phyloP scores from a whole-genome alignment of 2,329 filamentous ascomycete species.

The Lasiodiplodia theobromae region DNA sequence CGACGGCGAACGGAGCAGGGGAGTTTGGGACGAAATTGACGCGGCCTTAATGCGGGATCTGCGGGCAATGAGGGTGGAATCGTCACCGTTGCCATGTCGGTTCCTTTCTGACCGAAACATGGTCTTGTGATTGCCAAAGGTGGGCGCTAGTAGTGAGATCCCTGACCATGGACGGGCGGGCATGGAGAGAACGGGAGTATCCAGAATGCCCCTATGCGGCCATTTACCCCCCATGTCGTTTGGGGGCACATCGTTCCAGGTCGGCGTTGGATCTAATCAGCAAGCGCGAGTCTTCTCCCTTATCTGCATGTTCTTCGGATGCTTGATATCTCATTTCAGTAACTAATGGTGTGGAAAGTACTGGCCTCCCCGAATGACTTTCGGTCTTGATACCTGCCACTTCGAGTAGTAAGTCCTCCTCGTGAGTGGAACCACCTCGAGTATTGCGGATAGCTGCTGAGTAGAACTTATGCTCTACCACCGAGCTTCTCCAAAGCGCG shows the following conservation, averaged over 20 bases:
- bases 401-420: neutral
- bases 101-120: neutral
- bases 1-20: neutral
- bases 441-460: neutral
- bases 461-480: slow-evolving; percentile 66
- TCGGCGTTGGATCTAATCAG: neutral
- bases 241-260: neutral
- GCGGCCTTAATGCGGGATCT: slow-evolving; percentile 1
- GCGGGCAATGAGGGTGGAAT: neutral
- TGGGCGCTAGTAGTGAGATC: slow-evolving; percentile 2
- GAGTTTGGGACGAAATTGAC: neutral
- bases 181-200: neutral
- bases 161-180: neutral
- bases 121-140: slow-evolving; percentile 17
- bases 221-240: neutral
- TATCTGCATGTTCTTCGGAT: neutral
- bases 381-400: slow-evolving; percentile 22
- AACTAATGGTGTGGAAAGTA: slow-evolving; percentile 16
- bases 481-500: slow-evolving; percentile 90
- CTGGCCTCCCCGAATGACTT: neutral
- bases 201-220: neutral
- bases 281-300: neutral
- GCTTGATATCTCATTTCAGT: slow-evolving; percentile 24
- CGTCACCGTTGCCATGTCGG: neutral
- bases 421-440: neutral